Base-by-base conservation (phyloP, 345 rosid genomes). In the Mangifera indica region DNA sequence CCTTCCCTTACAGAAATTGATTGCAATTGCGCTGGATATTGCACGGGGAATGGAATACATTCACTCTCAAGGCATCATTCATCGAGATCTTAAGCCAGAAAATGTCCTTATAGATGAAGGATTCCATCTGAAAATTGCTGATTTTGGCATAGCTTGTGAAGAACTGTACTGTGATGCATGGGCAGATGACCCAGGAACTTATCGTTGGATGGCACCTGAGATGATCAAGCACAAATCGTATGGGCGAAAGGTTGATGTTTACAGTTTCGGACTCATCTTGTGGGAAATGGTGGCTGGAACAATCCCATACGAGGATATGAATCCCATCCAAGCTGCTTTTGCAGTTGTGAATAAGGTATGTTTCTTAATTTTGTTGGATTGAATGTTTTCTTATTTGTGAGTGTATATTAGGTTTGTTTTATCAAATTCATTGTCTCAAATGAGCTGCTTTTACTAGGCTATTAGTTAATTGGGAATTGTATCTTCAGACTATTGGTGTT, bases 181-280 rank as follows among this genome's bases (percentile, higher is more conserved):
- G 80, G 93, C 92, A 22, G 99, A 96, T 80, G 99, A 96, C 69
- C 99, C 97, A 1, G 99, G 99, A 45, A 96, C 99, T 20, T 96
- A 89, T 49, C 87, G 99, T 53, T 96, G 99, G 99, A 96, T 96
- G 99, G 99, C 99, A 69, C 99, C 99, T 58, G 99, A 96, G 80
- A 96, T 96, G 99, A 96, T 96, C 13, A 96, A 91, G 74, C 84
- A 84, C 71, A 93, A 91, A 83, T 73, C 97, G 15, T 87, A 91
- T 63, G 96, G 98, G 26, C 81, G 84, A 70, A 91, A 84, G 83
- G 99, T 89, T 5, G 99, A 96, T 71, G 97, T 91, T 8, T 96
- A 96, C 74, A 88, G 99, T 71, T 96, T 93, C 74, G 98, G 98
- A 68, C 96, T 96, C 8, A 90, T 96, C 61, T 78, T 96, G 42